phyloP scores from a whole-genome alignment of 495 filamentous ascomycete genomes.

The Venustampulla echinocandica region DNA sequence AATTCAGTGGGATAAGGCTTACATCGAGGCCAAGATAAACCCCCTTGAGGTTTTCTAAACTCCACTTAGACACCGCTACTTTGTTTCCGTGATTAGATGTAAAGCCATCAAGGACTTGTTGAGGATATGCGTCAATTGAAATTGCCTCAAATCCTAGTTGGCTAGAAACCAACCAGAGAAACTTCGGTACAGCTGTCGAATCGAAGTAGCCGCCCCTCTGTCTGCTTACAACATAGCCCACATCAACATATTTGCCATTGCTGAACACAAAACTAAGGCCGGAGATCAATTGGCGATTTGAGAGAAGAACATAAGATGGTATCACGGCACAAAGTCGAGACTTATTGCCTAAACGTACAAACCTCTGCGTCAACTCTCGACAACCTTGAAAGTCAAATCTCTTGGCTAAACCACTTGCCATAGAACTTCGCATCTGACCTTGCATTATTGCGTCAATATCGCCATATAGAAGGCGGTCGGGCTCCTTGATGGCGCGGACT shows the following conservation, averaged over 20 bases:
- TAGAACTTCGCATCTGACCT: neutral
- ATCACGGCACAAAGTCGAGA: conserved; percentile 3
- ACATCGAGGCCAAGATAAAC: conserved; percentile 12
- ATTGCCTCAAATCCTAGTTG: conserved; percentile 6
- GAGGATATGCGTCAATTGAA: conserved; percentile 3
- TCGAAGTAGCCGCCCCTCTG: neutral
- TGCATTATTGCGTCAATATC: neutral
- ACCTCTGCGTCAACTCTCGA: conserved; percentile 1
- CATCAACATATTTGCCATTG: conserved; percentile 4
- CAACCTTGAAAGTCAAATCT: conserved; percentile 6
- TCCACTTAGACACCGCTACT: conserved; percentile 2
- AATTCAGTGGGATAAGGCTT: neutral
- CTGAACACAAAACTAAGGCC: conserved; percentile 4
- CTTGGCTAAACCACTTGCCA: neutral
- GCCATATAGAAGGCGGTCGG: conserved; percentile 1
- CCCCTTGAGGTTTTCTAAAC: conserved; percentile 2
- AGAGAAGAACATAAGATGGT: conserved; percentile 2
- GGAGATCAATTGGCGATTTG: conserved; percentile 4
- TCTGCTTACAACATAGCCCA: conserved; percentile 5
- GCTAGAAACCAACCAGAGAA: conserved; percentile 4
- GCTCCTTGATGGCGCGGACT: neutral
- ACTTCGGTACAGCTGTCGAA: neutral
- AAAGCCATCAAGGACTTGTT: neutral
- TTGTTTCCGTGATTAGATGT: neutral
- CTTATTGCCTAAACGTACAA: conserved; percentile 3